Conservation (phyloP, 371 early-diverging fungal genomes). For the Syncephalis fuscata region DNA sequence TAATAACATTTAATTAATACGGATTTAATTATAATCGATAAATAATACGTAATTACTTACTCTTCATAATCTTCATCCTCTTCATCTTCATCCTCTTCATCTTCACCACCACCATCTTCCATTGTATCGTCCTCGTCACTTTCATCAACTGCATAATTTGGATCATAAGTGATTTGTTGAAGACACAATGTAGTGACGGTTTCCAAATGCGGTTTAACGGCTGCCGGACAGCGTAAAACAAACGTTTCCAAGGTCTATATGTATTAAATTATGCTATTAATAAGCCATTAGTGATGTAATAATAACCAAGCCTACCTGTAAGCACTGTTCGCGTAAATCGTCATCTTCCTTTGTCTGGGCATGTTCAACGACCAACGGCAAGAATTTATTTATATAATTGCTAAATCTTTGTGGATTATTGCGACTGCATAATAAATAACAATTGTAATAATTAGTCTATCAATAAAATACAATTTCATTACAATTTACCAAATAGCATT, state of each 20-base stretch:
- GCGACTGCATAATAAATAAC: neutral
- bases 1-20: constrained; percentile 6
- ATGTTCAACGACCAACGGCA: constrained; percentile 43
- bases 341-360: constrained; percentile 46
- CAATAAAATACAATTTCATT: too few species aligned
- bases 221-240: constrained; percentile 58
- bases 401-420: constrained; percentile 40
- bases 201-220: constrained; percentile 38
- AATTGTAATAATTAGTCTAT: too few species aligned
- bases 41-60: constrained; percentile 9
- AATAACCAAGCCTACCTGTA: constrained; percentile 24
- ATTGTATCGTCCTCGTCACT: constrained; percentile 38
- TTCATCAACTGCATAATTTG: constrained; percentile 63
- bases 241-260: constrained; percentile 57
- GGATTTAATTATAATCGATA: neutral
- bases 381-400: constrained; percentile 39
- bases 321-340: constrained; percentile 70
- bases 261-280: neutral
- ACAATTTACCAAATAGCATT: too few species aligned
- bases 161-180: constrained; percentile 67
- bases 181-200: constrained; percentile 41
- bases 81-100: constrained; percentile 56
- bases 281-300: neutral
- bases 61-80: constrained; percentile 37
- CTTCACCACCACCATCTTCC: constrained; percentile 39